Base-by-base conservation (phyloP, 2,329 filamentous ascomycete species). In the Elsinoe perseae region DNA sequence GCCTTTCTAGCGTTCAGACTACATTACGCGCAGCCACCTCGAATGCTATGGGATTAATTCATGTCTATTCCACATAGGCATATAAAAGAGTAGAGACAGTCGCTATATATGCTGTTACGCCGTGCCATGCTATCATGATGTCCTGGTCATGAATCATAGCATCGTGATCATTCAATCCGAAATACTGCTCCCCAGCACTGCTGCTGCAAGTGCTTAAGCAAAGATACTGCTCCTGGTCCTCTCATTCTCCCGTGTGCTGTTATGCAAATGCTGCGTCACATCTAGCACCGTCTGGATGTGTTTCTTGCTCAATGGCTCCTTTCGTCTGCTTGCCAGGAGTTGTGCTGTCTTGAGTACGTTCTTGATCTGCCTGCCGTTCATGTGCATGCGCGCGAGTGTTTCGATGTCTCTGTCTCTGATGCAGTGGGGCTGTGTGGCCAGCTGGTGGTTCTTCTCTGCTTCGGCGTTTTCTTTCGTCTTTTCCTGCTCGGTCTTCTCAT, bases 291-390 rank as follows among this genome's bases (percentile, higher is more conserved):
- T 66, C 58, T 66, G 62, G 21, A 74, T 56, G 58, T 69, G 67
- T 36, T 61, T 57, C 27, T 64, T 62, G 9, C 50, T 59, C 30
- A 70, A 54, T 1, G 58, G 57, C 53, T 66, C 62, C 20, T 62
- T 58, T 32, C 60, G 58, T 23, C 61, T 57, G 8, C 50, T 61
- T 18, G 68, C 67, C 43, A 69, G 60, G 48, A 70, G 40, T 57
- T 71, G 68, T 9, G 70, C 71, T 28, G 70, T 72, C 65, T 74
- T 73, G 16, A 73, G 58, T 38, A 66, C 63, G 60, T 70, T 74
- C 68, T 70, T 74, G 61, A 75, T 74, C 64, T 74, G 71, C 23
- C 71, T 60, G 5, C 71, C 71, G 57, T 73, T 73, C 56, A 73
- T 61, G 43, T 63, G 58, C 57, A 69, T 59, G 32, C 61, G 57